Conservation (phyloP, 352 stramenopile genomes). For the Peronospora belbahrii region DNA sequence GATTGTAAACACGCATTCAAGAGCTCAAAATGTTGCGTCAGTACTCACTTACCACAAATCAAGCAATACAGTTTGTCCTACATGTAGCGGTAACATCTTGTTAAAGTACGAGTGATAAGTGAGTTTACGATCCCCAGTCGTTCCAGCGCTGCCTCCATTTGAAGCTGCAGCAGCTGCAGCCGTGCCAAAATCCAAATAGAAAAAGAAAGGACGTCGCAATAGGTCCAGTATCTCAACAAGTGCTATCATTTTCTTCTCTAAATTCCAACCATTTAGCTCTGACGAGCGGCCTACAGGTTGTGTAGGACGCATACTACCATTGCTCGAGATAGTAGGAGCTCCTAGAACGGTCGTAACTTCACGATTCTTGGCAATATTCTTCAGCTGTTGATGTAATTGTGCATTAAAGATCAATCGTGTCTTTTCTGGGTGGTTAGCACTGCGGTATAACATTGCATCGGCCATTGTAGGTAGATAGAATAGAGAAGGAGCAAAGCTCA, state of each 20-base stretch:
- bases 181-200: constrained; percentile 63
- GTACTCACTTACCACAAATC: constrained; percentile 49
- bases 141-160: constrained; percentile 18
- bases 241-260: constrained; percentile 72
- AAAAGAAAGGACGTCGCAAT: constrained; percentile 63
- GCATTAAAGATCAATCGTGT: constrained; percentile 62
- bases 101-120: constrained; percentile 58
- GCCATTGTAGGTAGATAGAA: constrained; percentile 17
- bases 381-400: constrained; percentile 65
- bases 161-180: constrained; percentile 16
- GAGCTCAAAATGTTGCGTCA: neutral
- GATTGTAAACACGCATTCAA: neutral
- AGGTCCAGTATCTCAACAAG: constrained; percentile 53
- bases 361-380: constrained; percentile 52
- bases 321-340: constrained; percentile 35
- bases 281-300: constrained; percentile 36
- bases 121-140: constrained; percentile 37
- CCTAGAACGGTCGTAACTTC: constrained; percentile 33
- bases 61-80: constrained; percentile 62
- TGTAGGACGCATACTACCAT: constrained; percentile 30
- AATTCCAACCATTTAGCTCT: constrained; percentile 64
- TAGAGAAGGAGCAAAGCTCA: neutral
- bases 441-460: constrained; percentile 41
- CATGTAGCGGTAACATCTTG: constrained; percentile 60
- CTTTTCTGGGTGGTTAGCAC: constrained; percentile 40